Percentiles rank a stretch among this genome's conserved stretches.
Evolutionary conservation across 1,284 basidiomycete genomes (phyloP).

Genomic region (Heterobasidion annosum): DNA sequence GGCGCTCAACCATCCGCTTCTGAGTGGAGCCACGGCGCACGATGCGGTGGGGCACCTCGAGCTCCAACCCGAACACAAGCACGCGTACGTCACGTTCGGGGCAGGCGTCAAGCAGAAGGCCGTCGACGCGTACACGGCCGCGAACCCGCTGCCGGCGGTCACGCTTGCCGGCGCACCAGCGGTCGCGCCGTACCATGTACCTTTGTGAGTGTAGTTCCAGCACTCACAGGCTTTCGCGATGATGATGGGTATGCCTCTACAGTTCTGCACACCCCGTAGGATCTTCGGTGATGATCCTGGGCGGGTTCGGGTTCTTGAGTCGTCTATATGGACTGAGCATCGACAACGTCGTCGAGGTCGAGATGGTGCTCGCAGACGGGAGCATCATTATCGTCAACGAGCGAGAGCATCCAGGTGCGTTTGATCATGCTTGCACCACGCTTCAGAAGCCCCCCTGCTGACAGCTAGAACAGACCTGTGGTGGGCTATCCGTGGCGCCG

Average conservation of each 20-base stretch:
- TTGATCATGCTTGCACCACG: background rate
- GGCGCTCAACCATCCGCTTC: background rate
- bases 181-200: constrained; percentile 75
- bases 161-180: constrained; percentile 38
- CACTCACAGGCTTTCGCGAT: constrained; percentile 6
- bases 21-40: background rate
- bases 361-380: constrained; percentile 79
- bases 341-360: constrained; percentile 79
- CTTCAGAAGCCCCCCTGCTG: background rate
- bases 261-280: constrained; percentile 73
- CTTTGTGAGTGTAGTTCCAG: constrained; percentile 45
- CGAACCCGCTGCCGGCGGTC: constrained; percentile 54
- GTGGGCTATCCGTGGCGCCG: constrained; percentile 87
- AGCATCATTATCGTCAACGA: constrained; percentile 64
- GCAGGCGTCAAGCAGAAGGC: constrained; percentile 78
- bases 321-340: constrained; percentile 78
- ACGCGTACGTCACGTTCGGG: constrained; percentile 76
- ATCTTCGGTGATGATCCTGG: constrained; percentile 77
- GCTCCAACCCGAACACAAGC: constrained; percentile 41
- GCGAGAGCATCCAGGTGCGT: constrained; percentile 52
- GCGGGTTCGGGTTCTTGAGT: constrained; percentile 85
- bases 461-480: constrained; percentile 58
- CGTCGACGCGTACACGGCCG: constrained; percentile 67
- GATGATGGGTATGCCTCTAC: constrained; percentile 2
- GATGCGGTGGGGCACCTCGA: constrained; percentile 9